phyloP scores from a whole-genome alignment of 2,329 filamentous ascomycete genomes.

The Monosporascus sp. region DNA sequence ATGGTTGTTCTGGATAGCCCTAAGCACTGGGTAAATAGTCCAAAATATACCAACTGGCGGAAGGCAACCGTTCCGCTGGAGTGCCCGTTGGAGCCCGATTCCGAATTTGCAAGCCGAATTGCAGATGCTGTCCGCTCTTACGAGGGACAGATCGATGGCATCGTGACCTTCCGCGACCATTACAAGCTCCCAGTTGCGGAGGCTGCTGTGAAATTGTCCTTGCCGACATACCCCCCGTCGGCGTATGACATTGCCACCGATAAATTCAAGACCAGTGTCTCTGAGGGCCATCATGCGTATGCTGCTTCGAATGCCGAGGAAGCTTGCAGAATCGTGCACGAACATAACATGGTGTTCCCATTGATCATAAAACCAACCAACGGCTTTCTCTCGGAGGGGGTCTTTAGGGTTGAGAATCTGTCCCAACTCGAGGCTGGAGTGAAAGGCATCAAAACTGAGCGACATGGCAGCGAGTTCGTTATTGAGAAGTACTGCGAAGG shows the following conservation, averaged over 20 bases:
- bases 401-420: conserved; percentile 17
- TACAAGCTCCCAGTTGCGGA: conserved; percentile 17
- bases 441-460: conserved; percentile 9
- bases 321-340: conserved; percentile 8
- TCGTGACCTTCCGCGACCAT: conserved; percentile 20
- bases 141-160: conserved; percentile 15
- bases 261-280: conserved; percentile 18
- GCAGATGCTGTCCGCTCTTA: conserved; percentile 13
- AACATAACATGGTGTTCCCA: conserved; percentile 15
- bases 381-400: conserved; percentile 22
- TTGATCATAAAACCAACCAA: conserved; percentile 23
- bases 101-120: conserved; percentile 15
- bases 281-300: conserved; percentile 15
- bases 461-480: conserved; percentile 13
- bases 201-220: conserved; percentile 15
- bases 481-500: conserved; percentile 23
- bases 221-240: conserved; percentile 14
- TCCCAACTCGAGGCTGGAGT: conserved; percentile 2
- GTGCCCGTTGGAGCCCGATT: conserved; percentile 14
- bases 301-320: conserved; percentile 15
- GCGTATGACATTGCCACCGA: conserved; percentile 22
- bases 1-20: conserved; percentile 19
- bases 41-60: conserved; percentile 17
- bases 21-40: conserved; percentile 17
- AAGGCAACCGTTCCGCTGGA: conserved; percentile 16